Evolutionary conservation across 1,284 basidiomycete species (phyloP).

Genomic region (Sphagnurus paluster): DNA sequence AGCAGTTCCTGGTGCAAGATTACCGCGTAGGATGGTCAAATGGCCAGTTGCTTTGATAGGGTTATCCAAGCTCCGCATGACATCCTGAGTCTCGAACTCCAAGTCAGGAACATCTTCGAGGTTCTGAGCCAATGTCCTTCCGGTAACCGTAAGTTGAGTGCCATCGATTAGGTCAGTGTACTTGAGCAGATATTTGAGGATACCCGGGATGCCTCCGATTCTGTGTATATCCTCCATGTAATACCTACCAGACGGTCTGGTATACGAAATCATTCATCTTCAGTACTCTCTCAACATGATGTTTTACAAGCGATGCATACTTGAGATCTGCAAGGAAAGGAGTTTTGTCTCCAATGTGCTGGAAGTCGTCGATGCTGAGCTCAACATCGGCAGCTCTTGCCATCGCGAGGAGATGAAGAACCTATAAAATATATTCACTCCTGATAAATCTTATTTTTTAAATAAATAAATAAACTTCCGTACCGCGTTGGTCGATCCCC

Average conservation of each 20-base stretch:
- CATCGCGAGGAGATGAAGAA: constrained; percentile 93
- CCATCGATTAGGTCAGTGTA: constrained; percentile 89
- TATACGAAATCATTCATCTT: background rate
- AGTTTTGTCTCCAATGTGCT: constrained; percentile 81
- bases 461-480: constrained; percentile 20
- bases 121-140: constrained; percentile 92
- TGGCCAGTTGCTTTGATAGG: constrained; percentile 95
- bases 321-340: constrained; percentile 96
- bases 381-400: constrained; percentile 88
- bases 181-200: constrained; percentile 86
- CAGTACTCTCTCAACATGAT: constrained; percentile 5
- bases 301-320: constrained; percentile 35
- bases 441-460: background rate
- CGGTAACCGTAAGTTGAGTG: constrained; percentile 89
- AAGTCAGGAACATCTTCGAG: constrained; percentile 79
- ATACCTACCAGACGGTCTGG: constrained; percentile 90
- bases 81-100: constrained; percentile 79
- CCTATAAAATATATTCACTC: constrained; percentile 46
- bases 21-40: constrained; percentile 88
- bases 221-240: constrained; percentile 97
- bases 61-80: constrained; percentile 76
- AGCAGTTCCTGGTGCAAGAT: constrained; percentile 87
- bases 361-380: constrained; percentile 94
- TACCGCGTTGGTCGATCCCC: constrained; percentile 92
- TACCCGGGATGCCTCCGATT: constrained; percentile 85